Evolutionary conservation across 2,329 filamentous ascomycete genomes (phyloP), one percentile per base, ranked within the genome.

Genomic region (Didymella glomerata): DNA sequence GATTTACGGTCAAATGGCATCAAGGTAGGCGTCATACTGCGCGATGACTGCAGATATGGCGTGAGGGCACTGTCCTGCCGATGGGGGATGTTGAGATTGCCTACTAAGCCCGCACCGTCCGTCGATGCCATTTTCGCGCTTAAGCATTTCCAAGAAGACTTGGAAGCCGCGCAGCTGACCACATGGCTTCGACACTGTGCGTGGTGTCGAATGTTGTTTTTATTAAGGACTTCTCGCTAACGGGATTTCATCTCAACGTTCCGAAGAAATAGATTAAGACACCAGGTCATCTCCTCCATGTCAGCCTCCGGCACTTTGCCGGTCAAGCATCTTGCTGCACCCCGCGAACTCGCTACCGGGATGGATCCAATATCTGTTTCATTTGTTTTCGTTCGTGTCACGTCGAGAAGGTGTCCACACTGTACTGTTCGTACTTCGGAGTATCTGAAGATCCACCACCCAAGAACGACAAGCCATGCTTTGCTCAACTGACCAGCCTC

Each of bases 251-350:
- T 27, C 22, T 60, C 41, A 46, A 47, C 22, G 50, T 62, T 59
- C 65, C 68, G 61, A 64, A 54, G 44, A 47, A 44, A 54, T 66
- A 68, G 38, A 70, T 70, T 70, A 61, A 47, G 41, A 52, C 30
- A 44, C 53, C 27, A 27, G 13, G 55, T 16, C 44, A 22, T 9
- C 25, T 36, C 27, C 46, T 54, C 9, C 24, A 22, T 24, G 38
- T 25, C 36, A 61, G 54, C 52, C 49, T 54, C 46, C 45, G 49
- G 46, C 45, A 57, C 53, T 41, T 54, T 46, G 25, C 42, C 47
- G 44, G 27, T 41, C 51, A 52, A 45, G 54, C 48, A 56, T 48
- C 48, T 46, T 53, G 48, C 58, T 45, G 49, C 22, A 52, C 32
- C 24, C 38, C 18, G 41, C 38, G 18, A 28, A 42, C 48, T 52